These are phyloP conservation scores for Ramaria rubella DNA, from an alignment of 768 basidiomycete genomes.

Conservation along the genomic window DNA sequence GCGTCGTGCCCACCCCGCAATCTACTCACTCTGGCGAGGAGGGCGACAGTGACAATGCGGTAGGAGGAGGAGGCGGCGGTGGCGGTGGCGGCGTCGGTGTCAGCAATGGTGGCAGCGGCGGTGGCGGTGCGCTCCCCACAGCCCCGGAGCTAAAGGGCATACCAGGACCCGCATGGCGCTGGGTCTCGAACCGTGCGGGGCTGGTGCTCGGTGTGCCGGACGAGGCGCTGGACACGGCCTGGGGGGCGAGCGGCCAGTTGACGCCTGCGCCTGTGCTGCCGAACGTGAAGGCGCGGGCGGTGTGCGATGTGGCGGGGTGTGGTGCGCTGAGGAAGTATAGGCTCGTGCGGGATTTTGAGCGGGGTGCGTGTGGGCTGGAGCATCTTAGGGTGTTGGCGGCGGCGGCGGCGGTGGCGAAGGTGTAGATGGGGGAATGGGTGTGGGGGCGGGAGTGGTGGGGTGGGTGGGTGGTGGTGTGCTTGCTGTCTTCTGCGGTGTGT, in stretches of 20 bases:
- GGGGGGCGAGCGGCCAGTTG: neutral
- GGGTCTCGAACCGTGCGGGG: constrained; percentile 2
- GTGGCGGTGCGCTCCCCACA: neutral
- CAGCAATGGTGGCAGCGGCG: too few species aligned
- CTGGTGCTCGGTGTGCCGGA: neutral
- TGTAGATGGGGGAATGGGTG: too few species aligned
- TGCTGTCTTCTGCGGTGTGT: too few species aligned
- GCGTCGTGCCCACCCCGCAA: constrained; percentile 5
- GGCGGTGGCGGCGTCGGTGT: too few species aligned
- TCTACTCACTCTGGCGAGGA: constrained; percentile 3
- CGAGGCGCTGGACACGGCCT: neutral
- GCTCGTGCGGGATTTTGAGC: constrained; percentile 53
- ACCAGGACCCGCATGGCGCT: constrained; percentile 8
- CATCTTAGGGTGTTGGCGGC: constrained; percentile 48
- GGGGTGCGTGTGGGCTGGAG: constrained; percentile 59
- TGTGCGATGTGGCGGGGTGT: constrained; percentile 58
- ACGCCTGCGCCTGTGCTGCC: neutral
- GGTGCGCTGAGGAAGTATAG: constrained; percentile 52
- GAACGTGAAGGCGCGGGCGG: constrained; percentile 11
- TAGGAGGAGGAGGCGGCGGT: neutral
- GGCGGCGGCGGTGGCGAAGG: too few species aligned
- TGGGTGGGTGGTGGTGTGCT: too few species aligned
- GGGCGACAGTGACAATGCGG: constrained; percentile 7
- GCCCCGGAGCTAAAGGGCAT: neutral
- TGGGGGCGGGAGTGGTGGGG: too few species aligned